Evolutionary conservation across 78 protist species (phyloP), one percentile per base, ranked within the genome.

Genomic region (Protostelium mycophagum): DNA sequence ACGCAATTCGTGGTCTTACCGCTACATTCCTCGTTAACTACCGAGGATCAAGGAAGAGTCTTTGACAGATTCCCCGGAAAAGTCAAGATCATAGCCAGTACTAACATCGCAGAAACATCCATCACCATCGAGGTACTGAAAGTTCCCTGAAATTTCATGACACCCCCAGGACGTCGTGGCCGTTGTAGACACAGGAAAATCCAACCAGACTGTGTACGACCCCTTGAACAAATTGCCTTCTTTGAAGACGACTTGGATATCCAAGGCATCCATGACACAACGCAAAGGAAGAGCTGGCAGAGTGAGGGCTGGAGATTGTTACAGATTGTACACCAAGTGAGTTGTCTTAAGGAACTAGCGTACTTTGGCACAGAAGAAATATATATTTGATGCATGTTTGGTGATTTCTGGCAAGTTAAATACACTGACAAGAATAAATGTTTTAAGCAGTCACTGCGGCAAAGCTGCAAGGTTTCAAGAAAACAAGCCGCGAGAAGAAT

Each of bases 81-180:
- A 9, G 37, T 96, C 1, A 97, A 98, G 96, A 37, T 98, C 38
- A 95, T 98, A 34, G 89, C 97, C 0, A 10, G 95, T 0, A 98
- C 99, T 0, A 97, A 98, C 88, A 96, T 98, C 83, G 98, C 98
- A 9, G 98, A 98, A 90, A 98, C 98, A 28, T 93, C 97, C 25
- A 88, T 98, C 1, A 95, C 99, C 84, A 96, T 97, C 36, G 98
- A 97, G n/a, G n/a, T n/a, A n/a, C n/a, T n/a, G n/a, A n/a, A n/a
- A n/a, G n/a, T n/a, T n/a, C n/a, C n/a, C n/a, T n/a, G n/a, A n/a
- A n/a, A n/a, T n/a, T n/a, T n/a, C n/a, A n/a, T n/a, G n/a, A n/a
- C n/a, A n/a, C n/a, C n/a, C n/a, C n/a, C n/a, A n/a, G 63, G 98
- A 97, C 51, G 87, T 97, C 23, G 94, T 88, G 34, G 88, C 90